These are phyloP conservation scores for Neurospora tetrasperma DNA, from an alignment of 495 filamentous ascomycete species.

Conservation along the genomic window DNA sequence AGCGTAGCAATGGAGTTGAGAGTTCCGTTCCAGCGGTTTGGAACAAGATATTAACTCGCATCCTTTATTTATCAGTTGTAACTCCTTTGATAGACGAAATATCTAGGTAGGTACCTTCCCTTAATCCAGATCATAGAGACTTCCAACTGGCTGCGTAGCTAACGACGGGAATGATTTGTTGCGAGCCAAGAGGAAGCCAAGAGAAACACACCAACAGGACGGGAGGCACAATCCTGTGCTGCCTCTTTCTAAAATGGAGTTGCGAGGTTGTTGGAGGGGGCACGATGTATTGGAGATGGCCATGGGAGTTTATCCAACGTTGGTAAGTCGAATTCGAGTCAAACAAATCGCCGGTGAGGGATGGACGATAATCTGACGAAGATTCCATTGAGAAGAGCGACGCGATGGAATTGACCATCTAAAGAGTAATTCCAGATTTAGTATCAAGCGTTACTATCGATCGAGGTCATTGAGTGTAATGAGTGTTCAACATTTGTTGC, in stretches of 20 bases:
- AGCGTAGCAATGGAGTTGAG: background rate
- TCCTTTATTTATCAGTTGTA: background rate
- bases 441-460: no score
- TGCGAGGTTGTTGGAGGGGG: background rate
- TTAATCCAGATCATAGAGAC: background rate
- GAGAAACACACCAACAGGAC: background rate
- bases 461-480: background rate
- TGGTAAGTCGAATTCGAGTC: no score
- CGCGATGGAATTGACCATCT: background rate
- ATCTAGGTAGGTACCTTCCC: background rate
- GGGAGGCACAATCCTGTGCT: background rate
- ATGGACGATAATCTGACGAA: background rate
- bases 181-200: background rate
- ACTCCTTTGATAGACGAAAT: background rate
- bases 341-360: background rate
- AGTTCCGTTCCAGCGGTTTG: background rate
- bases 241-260: background rate
- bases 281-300: background rate
- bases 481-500: background rate
- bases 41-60: background rate
- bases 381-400: no score
- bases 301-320: no score
- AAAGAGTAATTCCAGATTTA: no score
- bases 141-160: no score
- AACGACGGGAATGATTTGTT: background rate